These are phyloP conservation scores for Trichophyton equinum DNA, from an alignment of 2,329 filamentous ascomycete genomes.

Conservation along the genomic window DNA sequence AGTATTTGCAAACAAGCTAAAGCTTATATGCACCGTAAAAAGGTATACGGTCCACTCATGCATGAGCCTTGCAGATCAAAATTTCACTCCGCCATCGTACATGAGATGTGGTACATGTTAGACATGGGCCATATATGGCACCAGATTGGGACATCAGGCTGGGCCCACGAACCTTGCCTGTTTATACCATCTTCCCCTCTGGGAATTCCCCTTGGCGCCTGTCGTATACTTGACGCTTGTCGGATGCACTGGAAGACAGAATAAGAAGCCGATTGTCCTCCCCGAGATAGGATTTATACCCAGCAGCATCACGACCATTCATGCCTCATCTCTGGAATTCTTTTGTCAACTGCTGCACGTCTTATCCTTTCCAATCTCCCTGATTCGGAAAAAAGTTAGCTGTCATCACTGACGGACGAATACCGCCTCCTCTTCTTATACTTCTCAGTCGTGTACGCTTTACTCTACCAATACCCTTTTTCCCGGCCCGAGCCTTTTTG, in stretches of 20 bases:
- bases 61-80: conserved; percentile 6
- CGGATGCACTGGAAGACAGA: not conserved
- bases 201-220: not conserved
- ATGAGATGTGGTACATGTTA: conserved; percentile 3
- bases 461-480: not conserved
- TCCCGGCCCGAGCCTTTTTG: not conserved
- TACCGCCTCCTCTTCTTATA: not conserved
- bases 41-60: conserved; percentile 2
- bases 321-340: not conserved
- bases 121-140: conserved; percentile 2
- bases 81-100: conserved; percentile 1
- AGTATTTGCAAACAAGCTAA: not conserved
- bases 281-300: not conserved
- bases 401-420: not conserved
- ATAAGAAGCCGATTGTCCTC: conserved; percentile 3
- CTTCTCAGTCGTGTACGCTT: not conserved
- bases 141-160: conserved; percentile 3
- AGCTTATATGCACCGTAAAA: not conserved
- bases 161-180: not conserved
- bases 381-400: not conserved
- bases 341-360: not conserved
- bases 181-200: not conserved
- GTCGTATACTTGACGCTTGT: conserved; percentile 2
- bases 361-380: not conserved
- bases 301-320: not conserved